These are phyloP conservation scores for Fonsecaea pedrosoi DNA, from an alignment of 2,329 filamentous ascomycete species.

Conservation along the genomic window DNA sequence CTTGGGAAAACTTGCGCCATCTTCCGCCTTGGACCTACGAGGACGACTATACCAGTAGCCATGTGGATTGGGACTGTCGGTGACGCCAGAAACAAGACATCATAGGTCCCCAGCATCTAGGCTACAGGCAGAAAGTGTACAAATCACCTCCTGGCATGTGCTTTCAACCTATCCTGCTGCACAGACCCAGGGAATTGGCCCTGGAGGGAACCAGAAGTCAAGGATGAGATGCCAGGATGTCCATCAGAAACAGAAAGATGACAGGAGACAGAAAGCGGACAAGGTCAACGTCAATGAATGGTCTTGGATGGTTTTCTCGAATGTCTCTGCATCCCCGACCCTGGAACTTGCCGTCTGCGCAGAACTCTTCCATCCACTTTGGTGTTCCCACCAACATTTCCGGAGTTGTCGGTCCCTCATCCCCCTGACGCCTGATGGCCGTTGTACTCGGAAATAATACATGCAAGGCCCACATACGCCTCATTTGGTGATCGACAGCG, in stretches of 20 bases:
- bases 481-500: constrained; percentile 2
- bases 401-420: background rate
- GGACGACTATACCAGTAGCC: constrained; percentile 1
- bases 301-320: constrained; percentile 14
- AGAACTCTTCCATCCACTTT: background rate
- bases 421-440: background rate
- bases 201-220: background rate
- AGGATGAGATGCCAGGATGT: background rate
- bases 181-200: constrained; percentile 11
- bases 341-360: constrained; percentile 9
- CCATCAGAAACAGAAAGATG: background rate
- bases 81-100: constrained; percentile 8
- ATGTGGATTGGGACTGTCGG: constrained; percentile 5
- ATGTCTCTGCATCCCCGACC: constrained; percentile 6
- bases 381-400: background rate
- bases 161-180: background rate
- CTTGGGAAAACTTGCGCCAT: constrained; percentile 16
- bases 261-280: constrained; percentile 2
- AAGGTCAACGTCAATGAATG: constrained; percentile 8
- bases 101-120: background rate
- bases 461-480: background rate
- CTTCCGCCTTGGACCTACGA: constrained; percentile 11
- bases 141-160: background rate
- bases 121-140: background rate
- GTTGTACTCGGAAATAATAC: background rate